Base-by-base conservation (phyloP, 1,139 yeast species). In the Neolecta irregularis region DNA sequence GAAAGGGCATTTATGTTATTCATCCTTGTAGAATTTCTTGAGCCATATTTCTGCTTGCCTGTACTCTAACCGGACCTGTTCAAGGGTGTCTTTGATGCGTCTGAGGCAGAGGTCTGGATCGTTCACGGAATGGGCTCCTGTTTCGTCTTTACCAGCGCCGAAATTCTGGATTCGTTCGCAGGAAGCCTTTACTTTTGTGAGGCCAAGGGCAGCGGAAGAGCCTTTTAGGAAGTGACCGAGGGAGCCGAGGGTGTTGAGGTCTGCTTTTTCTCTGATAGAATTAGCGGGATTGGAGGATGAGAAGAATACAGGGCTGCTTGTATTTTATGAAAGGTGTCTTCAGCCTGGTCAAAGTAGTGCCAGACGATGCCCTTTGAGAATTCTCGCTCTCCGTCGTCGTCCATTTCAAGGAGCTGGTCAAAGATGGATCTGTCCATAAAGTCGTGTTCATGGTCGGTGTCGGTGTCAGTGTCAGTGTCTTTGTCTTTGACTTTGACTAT, bases 221-320 rank as follows among this genome's bases (percentile, higher is more conserved):
- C 98, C 98, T 55, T 91, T 91, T 43, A 88, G 63, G 54, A 80
- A 88, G 54, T 88, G 98, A 18, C 98, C 98, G 45, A 79, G 61
- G 13, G 72, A 64, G 17, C 88, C 76, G 42, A 88, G 61, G 42
- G 70, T 64, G 26, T 61, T 66, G 41, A 85, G 64, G 49, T 76
- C 65, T 11, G 52, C 52, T 44, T 50, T 43, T 18, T 24, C 36
- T n/a, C n/a, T n/a, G n/a, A 18, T 28, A 15, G 8, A 15, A 25
- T 4, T 13, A 18, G 5, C 17, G n/a, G 2, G 26, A 16, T 9
- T 8, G 12, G 9, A 8, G 13, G 8, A 11, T 11, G n/a, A 21
- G n/a, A 11, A 12, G 37, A 45, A 13, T 34, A 48, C 39, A 81
- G 54, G 30, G 73, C 71, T 11, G 57, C 56, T 43, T 76, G 76